A percentile compares a stretch with the other conserved stretches of the same genome.
These are phyloP conservation scores for Exsudoporus floridanus DNA, from an alignment of 1,284 basidiomycete genomes.

Conservation along the genomic window DNA sequence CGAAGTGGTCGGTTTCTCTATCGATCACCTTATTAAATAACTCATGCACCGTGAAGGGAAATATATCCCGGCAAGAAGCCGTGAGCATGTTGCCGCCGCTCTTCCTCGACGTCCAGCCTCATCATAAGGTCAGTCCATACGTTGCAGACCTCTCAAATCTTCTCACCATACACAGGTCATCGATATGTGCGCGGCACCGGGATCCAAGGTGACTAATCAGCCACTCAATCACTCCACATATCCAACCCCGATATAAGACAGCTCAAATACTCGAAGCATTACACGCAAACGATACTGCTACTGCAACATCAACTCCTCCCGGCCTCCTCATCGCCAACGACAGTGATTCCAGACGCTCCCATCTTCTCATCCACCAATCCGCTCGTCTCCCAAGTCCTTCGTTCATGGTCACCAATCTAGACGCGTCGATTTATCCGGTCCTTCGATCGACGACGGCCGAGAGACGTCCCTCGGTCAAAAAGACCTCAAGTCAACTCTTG, in stretches of 20 bases:
- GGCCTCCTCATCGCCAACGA: slow-evolving; percentile 90
- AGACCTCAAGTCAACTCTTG: slow-evolving; percentile 50
- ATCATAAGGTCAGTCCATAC: slow-evolving; percentile 64
- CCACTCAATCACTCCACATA: not conserved
- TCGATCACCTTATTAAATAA: not conserved
- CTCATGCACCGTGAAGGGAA: slow-evolving; percentile 59
- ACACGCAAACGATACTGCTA: slow-evolving; percentile 65
- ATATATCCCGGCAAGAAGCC: slow-evolving; percentile 94
- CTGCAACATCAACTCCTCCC: slow-evolving; percentile 62
- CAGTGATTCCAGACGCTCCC: slow-evolving; percentile 90
- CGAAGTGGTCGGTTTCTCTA: slow-evolving; percentile 72
- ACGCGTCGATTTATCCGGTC: slow-evolving; percentile 86
- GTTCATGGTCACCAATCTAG: slow-evolving; percentile 94
- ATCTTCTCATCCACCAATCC: slow-evolving; percentile 98
- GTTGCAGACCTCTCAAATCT: not conserved
- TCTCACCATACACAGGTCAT: slow-evolving; percentile 59
- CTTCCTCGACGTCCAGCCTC: slow-evolving; percentile 90
- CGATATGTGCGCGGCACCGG: slow-evolving; percentile 99
- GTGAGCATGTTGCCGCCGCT: slow-evolving; percentile 99
- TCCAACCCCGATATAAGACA: slow-evolving; percentile 48
- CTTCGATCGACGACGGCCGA: slow-evolving; percentile 46
- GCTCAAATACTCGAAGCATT: slow-evolving; percentile 90
- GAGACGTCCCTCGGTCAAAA: slow-evolving; percentile 23
- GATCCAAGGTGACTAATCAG: slow-evolving; percentile 78
- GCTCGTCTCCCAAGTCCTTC: slow-evolving; percentile 90